These are phyloP conservation scores for Metschnikowia amazonensis DNA, from an alignment of 805 yeast genomes.

Conservation along the genomic window DNA sequence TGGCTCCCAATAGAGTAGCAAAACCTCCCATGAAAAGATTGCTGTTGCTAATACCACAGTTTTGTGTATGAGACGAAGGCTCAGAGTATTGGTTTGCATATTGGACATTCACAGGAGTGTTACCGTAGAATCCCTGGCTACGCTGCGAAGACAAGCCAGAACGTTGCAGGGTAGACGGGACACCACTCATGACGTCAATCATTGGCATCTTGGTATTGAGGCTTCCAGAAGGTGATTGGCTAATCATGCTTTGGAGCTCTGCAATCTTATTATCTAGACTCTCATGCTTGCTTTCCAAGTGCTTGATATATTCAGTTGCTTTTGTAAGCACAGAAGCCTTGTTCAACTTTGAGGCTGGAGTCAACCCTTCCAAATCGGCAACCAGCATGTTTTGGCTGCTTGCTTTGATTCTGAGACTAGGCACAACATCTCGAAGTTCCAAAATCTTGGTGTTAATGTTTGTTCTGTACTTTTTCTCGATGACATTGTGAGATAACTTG, in stretches of 20 bases:
- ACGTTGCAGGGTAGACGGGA: neutral
- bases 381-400: conserved; percentile 24
- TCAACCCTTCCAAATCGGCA: conserved; percentile 63
- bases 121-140: neutral
- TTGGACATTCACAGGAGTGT: conserved; percentile 3
- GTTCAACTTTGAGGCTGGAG: conserved; percentile 72
- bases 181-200: neutral
- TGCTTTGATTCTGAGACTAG: conserved; percentile 63
- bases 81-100: conserved; percentile 1
- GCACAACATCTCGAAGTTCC: conserved; percentile 72
- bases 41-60: conserved; percentile 3
- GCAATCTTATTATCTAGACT: conserved; percentile 44
- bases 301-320: conserved; percentile 74
- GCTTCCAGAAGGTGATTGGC: conserved; percentile 12
- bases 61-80: neutral
- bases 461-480: conserved; percentile 76
- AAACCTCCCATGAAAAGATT: conserved; percentile 60
- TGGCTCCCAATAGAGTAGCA: conserved; percentile 61
- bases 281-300: conserved; percentile 61
- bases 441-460: conserved; percentile 69
- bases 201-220: neutral
- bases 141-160: neutral
- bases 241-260: conserved; percentile 36
- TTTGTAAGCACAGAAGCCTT: conserved; percentile 74
- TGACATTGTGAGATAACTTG: conserved; percentile 69